Evolutionary conservation across 495 filamentous ascomycete genomes (phyloP).

Genomic region (Hypomontagnella monticulosa): DNA sequence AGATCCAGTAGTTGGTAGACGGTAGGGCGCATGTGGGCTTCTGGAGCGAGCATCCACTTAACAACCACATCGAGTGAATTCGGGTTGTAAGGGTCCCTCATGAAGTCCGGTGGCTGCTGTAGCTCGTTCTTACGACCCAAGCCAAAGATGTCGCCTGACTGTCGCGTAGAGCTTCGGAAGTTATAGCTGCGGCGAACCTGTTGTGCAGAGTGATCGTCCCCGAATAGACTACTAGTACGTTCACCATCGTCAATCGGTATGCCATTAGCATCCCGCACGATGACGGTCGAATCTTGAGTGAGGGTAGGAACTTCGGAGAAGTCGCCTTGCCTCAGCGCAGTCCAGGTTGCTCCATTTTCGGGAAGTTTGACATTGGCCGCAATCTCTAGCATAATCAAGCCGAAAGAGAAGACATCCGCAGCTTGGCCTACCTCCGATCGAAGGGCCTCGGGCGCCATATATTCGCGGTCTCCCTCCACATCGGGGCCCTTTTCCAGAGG

Average conservation of each 20-base stretch:
- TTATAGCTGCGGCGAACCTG: conserved; percentile 33
- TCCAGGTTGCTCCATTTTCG: conserved; percentile 90
- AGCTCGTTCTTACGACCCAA: conserved; percentile 69
- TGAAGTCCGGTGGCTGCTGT: conserved; percentile 81
- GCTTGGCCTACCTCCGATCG: conserved; percentile 86
- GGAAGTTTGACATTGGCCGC: conserved; percentile 91
- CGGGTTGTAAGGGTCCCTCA: conserved; percentile 74
- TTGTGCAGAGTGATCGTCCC: conserved; percentile 38
- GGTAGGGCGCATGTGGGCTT: conserved; percentile 76
- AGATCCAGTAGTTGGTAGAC: conserved; percentile 74
- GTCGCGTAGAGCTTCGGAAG: conserved; percentile 35
- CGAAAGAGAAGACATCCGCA: conserved; percentile 91
- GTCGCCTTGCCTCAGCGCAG: conserved; percentile 84
- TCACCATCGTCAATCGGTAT: conserved; percentile 60
- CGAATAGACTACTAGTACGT: conserved; percentile 46
- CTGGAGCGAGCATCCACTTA: conserved; percentile 83
- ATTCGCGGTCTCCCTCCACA: conserved; percentile 93
- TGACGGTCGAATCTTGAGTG: conserved; percentile 75
- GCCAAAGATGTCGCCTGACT: conserved; percentile 57
- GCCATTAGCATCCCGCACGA: conserved; percentile 79
- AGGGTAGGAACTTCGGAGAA: conserved; percentile 85
- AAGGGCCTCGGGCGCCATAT: conserved; percentile 92
- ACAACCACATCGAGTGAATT: conserved; percentile 86
- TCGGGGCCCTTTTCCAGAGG: conserved; percentile 81
- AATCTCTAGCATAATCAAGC: conserved; percentile 92